These are phyloP conservation scores for Millerozyma miso DNA, from an alignment of 805 yeast genomes.

Conservation along the genomic window DNA sequence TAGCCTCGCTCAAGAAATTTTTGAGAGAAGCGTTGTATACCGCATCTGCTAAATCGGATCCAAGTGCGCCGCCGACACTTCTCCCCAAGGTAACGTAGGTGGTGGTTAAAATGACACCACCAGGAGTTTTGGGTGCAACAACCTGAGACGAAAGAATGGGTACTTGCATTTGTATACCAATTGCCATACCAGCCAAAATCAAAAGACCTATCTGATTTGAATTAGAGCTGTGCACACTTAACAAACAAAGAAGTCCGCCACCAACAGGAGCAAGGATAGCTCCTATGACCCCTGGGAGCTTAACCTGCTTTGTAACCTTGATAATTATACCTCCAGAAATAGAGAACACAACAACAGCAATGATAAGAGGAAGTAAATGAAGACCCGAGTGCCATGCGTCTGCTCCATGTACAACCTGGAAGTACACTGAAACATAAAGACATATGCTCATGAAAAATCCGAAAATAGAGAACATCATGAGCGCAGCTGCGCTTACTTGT, in stretches of 20 bases:
- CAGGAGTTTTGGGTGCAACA: slow-evolving; percentile 48
- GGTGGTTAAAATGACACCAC: slow-evolving; percentile 46
- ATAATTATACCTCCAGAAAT: slow-evolving; percentile 35
- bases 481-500: slow-evolving; percentile 34
- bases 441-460: slow-evolving; percentile 34
- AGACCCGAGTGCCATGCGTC: slow-evolving; percentile 45
- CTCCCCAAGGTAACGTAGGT: slow-evolving; percentile 42
- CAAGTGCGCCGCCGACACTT: slow-evolving; percentile 43
- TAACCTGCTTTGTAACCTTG: slow-evolving; percentile 35
- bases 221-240: slow-evolving; percentile 32
- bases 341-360: slow-evolving; percentile 36
- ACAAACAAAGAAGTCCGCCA: slow-evolving; percentile 40
- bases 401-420: slow-evolving; percentile 42
- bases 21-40: slow-evolving; percentile 27
- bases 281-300: slow-evolving; percentile 36
- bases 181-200: slow-evolving; percentile 43
- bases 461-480: slow-evolving; percentile 28
- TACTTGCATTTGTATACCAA: slow-evolving; percentile 47
- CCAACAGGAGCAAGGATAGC: slow-evolving; percentile 38
- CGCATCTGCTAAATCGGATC: slow-evolving; percentile 40
- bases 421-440: slow-evolving; percentile 34
- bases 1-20: slow-evolving; percentile 8
- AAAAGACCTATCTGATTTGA: slow-evolving; percentile 41
- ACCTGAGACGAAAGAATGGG: slow-evolving; percentile 43
- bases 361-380: slow-evolving; percentile 39